These are phyloP conservation scores for Fraxinus sp. DNA, from an alignment of 305 asterid species.

Conservation along the genomic window DNA sequence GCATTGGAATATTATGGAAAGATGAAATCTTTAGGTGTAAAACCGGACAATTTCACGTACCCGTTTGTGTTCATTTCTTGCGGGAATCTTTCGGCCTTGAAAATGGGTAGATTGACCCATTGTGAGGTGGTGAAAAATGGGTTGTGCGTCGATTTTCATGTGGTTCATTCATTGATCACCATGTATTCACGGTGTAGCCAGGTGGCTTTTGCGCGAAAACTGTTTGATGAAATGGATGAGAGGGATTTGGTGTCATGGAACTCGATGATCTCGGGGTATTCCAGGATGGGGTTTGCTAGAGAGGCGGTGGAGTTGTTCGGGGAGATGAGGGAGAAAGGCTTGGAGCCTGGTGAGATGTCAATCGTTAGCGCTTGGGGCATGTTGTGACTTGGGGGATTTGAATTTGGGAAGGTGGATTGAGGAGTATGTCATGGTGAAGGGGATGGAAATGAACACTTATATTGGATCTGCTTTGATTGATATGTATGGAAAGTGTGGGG, in stretches of 20 bases:
- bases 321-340: constrained; percentile 52
- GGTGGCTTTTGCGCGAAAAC: constrained; percentile 45
- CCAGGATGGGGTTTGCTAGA: constrained; percentile 51
- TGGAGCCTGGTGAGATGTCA: constrained; percentile 73
- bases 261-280: constrained; percentile 70
- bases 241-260: constrained; percentile 83
- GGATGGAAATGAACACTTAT: constrained; percentile 51
- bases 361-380: constrained; percentile 73
- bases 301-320: constrained; percentile 63
- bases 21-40: constrained; percentile 55
- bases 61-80: constrained; percentile 73
- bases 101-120: constrained; percentile 49
- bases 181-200: constrained; percentile 62
- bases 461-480: constrained; percentile 71
- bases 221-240: constrained; percentile 69
- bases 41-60: constrained; percentile 69
- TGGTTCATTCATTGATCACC: constrained; percentile 66
- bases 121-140: constrained; percentile 62
- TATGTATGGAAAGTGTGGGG: constrained; percentile 80
- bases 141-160: constrained; percentile 59
- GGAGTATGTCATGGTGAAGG: constrained; percentile 38
- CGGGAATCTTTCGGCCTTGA: constrained; percentile 40
- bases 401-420: constrained; percentile 58
- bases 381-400: constrained; percentile 69
- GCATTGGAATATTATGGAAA: constrained; percentile 45